A percentile compares a stretch with the other conserved stretches of the same genome.
Conservation (phyloP, 2,329 filamentous ascomycete species). For the Polychaeton citri region DNA sequence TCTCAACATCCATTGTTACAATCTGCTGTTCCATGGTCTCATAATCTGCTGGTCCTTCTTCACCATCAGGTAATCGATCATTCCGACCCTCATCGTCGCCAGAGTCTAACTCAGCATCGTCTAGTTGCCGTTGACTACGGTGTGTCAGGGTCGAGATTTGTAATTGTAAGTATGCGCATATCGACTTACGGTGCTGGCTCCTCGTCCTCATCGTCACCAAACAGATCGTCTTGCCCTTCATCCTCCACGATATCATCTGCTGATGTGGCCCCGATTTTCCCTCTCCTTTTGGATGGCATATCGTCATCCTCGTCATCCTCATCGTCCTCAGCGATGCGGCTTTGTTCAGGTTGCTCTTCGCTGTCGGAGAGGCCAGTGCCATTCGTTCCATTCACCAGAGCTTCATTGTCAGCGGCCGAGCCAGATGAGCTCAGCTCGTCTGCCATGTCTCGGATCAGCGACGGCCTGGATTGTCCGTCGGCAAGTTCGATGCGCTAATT, state of each 20-base stretch:
- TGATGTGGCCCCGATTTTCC: slow-evolving; percentile 20
- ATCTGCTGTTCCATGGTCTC: slow-evolving; percentile 35
- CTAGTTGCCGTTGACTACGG: slow-evolving; percentile 32
- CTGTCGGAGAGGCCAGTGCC: slow-evolving; percentile 16
- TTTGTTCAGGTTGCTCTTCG: slow-evolving; percentile 16
- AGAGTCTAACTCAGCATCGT: slow-evolving; percentile 51
- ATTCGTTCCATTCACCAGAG: slow-evolving; percentile 11
- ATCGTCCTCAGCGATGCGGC: slow-evolving; percentile 8
- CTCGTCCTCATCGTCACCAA: slow-evolving; percentile 31
- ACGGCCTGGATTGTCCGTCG: no score
- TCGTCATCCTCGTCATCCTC: slow-evolving; percentile 14
- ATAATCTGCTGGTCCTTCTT: slow-evolving; percentile 33
- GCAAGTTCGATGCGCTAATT: no score
- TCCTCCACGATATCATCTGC: slow-evolving; percentile 8
- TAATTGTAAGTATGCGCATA: slow-evolving; percentile 2
- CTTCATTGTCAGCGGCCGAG: slow-evolving; percentile 18
- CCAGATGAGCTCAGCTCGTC: slow-evolving; percentile 25
- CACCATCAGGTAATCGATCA: slow-evolving; percentile 43
- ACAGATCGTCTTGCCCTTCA: slow-evolving; percentile 27
- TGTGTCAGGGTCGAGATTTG: slow-evolving; percentile 1
- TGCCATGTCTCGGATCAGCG: no score
- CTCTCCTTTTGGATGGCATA: slow-evolving; percentile 5
- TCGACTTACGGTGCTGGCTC: slow-evolving; percentile 12
- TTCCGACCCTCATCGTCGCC: slow-evolving; percentile 49
- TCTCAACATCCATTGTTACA: slow-evolving; percentile 46